These are phyloP conservation scores for Apiospora phragmitis DNA, from an alignment of 2,329 filamentous ascomycete species.

Conservation along the genomic window DNA sequence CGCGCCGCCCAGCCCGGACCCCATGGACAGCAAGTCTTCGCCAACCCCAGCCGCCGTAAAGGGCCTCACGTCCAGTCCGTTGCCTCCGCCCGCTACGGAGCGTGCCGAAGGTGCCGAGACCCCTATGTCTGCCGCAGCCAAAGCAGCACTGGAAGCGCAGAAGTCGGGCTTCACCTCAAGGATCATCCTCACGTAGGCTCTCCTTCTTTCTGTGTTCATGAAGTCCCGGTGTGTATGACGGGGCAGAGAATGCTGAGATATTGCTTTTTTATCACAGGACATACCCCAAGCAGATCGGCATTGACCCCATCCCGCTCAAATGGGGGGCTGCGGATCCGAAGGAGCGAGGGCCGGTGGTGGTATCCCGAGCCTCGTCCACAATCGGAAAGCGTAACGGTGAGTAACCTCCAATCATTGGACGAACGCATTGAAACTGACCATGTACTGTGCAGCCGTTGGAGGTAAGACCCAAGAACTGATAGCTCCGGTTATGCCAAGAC, in stretches of 20 bases:
- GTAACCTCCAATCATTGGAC: constrained; percentile 27
- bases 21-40: constrained; percentile 14
- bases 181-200: constrained; percentile 53
- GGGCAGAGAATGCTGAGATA: not conserved
- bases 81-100: constrained; percentile 13
- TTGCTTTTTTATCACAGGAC: constrained; percentile 50
- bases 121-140: constrained; percentile 11
- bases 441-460: constrained; percentile 51
- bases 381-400: constrained; percentile 79
- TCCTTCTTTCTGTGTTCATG: not conserved
- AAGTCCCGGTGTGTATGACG: not conserved
- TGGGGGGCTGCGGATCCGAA: constrained; percentile 81
- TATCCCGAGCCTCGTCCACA: constrained; percentile 73
- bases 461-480: constrained; percentile 39
- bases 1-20: constrained; percentile 11
- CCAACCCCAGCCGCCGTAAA: constrained; percentile 18
- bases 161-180: constrained; percentile 52
- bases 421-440: constrained; percentile 29
- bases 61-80: not conserved
- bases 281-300: constrained; percentile 91
- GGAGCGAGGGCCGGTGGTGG: constrained; percentile 82
- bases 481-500: not conserved
- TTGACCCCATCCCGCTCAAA: constrained; percentile 84
- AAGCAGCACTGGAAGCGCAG: constrained; percentile 29
- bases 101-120: not conserved